phyloP scores from a whole-genome alignment of 306 rosid species.

The Quillaja saponaria region DNA sequence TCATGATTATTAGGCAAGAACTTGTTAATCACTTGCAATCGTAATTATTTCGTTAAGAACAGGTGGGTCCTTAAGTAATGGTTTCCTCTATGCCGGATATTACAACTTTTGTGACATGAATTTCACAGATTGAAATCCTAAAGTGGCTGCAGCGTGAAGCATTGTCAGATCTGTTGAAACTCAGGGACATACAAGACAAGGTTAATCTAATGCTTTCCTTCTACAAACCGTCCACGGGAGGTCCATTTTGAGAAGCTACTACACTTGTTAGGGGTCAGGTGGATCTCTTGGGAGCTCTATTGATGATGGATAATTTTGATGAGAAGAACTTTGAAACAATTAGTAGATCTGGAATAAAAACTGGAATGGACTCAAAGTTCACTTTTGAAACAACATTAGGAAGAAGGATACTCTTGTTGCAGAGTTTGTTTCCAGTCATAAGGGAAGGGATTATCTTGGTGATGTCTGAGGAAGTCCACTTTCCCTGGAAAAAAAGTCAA shows the following conservation, averaged over 20 bases:
- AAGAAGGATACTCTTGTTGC: constrained; percentile 56
- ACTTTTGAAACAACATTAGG: constrained; percentile 65
- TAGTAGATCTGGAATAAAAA: constrained; percentile 58
- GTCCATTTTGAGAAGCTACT: constrained; percentile 68
- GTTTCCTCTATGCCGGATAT: constrained; percentile 11
- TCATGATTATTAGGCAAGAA: background rate
- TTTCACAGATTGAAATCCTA: constrained; percentile 72
- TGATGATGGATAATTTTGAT: constrained; percentile 43
- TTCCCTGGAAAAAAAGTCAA: constrained; percentile 62
- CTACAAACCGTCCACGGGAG: constrained; percentile 60
- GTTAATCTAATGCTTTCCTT: constrained; percentile 68
- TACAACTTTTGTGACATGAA: background rate
- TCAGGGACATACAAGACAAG: constrained; percentile 92
- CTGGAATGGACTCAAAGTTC: constrained; percentile 69
- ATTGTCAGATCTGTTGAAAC: constrained; percentile 82
- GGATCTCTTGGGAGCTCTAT: constrained; percentile 65
- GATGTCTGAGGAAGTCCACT: constrained; percentile 52
- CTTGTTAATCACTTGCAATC: background rate
- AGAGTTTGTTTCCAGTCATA: constrained; percentile 66
- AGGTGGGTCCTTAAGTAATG: constrained; percentile 8
- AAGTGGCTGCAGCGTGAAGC: constrained; percentile 89
- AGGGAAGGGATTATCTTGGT: constrained; percentile 29
- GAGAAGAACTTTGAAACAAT: constrained; percentile 43
- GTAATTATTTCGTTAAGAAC: background rate
- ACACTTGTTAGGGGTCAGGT: constrained; percentile 70